Conservation (phyloP, 1,139 yeast genomes). For the Nakaseomyces nivariensis region DNA sequence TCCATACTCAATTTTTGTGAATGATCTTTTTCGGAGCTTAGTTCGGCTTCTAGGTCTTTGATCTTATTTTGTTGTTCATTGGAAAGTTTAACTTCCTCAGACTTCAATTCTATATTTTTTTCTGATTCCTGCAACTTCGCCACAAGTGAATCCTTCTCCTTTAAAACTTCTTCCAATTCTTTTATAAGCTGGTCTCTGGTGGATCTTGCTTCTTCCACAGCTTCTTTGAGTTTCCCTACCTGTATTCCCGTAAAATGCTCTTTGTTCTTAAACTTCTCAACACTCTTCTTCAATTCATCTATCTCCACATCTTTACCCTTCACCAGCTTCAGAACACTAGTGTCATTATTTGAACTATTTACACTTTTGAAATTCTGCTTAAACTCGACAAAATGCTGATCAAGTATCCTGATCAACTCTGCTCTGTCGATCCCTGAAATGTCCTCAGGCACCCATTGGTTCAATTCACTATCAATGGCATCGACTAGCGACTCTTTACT, state of each 20-base stretch:
- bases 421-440: slow-evolving; percentile 11
- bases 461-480: slow-evolving; percentile 6
- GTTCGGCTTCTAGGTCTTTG: slow-evolving; percentile 18
- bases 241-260: slow-evolving; percentile 4
- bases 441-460: slow-evolving; percentile 17
- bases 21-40: slow-evolving; percentile 6
- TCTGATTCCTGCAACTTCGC: background rate
- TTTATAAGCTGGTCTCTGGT: slow-evolving; percentile 8
- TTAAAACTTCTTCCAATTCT: slow-evolving; percentile 2
- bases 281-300: slow-evolving; percentile 65
- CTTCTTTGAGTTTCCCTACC: slow-evolving; percentile 9
- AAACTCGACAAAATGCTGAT: slow-evolving; percentile 11
- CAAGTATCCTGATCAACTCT: slow-evolving; percentile 18
- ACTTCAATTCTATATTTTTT: background rate
- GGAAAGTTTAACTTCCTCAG: background rate
- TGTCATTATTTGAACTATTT: slow-evolving; percentile 6
- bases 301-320: slow-evolving; percentile 30
- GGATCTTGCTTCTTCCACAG: slow-evolving; percentile 7
- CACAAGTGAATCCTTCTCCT: background rate
- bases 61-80: slow-evolving; percentile 6
- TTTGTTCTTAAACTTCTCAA: slow-evolving; percentile 54
- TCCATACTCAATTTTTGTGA: slow-evolving; percentile 8
- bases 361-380: background rate
- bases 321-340: slow-evolving; percentile 11
- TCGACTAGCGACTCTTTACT: slow-evolving; percentile 11